A percentile compares a stretch with the other conserved stretches of the same genome.
These are phyloP conservation scores for Penicillium sp. DNA, from an alignment of 2,329 filamentous ascomycete genomes.

Conservation along the genomic window DNA sequence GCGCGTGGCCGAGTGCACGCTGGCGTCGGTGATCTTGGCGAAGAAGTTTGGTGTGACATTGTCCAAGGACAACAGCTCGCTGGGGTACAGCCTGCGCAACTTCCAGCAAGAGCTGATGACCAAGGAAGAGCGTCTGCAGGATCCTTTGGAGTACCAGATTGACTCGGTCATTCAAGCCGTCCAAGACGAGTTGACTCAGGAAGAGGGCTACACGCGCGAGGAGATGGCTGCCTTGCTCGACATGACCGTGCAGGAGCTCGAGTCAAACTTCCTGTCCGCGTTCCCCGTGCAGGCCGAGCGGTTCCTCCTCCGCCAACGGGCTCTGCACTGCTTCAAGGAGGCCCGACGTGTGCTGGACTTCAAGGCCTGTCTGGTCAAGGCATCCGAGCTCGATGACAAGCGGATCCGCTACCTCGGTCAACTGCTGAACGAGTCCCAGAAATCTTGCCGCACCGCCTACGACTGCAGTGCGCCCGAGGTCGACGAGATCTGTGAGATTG, in stretches of 20 bases:
- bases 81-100: conserved; percentile 75
- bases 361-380: conserved; percentile 61
- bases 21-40: conserved; percentile 67
- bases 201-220: conserved; percentile 80
- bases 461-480: conserved; percentile 90
- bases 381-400: conserved; percentile 55
- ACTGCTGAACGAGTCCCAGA: conserved; percentile 84
- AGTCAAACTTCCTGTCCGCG: conserved; percentile 72
- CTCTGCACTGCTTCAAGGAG: conserved; percentile 85
- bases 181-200: conserved; percentile 64
- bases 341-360: conserved; percentile 81
- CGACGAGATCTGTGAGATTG: conserved; percentile 80
- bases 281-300: conserved; percentile 83
- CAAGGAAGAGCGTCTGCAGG: conserved; percentile 42
- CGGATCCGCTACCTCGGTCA: conserved; percentile 68
- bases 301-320: conserved; percentile 83
- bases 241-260: conserved; percentile 63
- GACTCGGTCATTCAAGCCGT: conserved; percentile 64
- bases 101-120: conserved; percentile 79
- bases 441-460: conserved; percentile 77
- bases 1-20: conserved; percentile 87
- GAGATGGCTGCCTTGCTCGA: conserved; percentile 71
- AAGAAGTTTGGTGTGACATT: conserved; percentile 59
- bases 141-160: conserved; percentile 61
- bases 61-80: conserved; percentile 70